These are phyloP conservation scores for Blastomyces emzantsi DNA, from an alignment of 2,329 filamentous ascomycete genomes.

Conservation along the genomic window DNA sequence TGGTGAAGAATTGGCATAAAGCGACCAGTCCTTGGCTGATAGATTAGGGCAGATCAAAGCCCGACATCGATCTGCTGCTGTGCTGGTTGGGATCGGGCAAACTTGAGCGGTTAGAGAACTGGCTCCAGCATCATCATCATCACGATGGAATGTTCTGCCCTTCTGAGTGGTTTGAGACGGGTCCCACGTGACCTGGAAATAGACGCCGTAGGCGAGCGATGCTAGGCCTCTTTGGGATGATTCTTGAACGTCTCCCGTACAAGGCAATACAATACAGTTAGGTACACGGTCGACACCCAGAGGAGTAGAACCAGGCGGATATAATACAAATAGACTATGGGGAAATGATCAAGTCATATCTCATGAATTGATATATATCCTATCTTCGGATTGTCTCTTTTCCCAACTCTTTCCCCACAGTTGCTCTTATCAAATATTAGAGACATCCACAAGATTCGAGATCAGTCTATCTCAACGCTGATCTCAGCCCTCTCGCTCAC, in stretches of 20 bases:
- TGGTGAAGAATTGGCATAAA: slow-evolving; percentile 1
- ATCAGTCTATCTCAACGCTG: neutral
- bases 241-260: neutral
- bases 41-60: slow-evolving; percentile 2
- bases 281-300: neutral
- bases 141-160: slow-evolving; percentile 6
- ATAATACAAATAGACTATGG: neutral
- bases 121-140: slow-evolving; percentile 1
- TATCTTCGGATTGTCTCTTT: neutral
- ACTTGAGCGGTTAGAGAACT: neutral
- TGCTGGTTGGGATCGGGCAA: slow-evolving; percentile 2
- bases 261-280: neutral
- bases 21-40: neutral
- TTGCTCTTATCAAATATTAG: neutral
- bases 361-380: neutral
- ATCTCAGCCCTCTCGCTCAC: neutral
- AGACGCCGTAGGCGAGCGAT: neutral
- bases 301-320: neutral
- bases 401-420: neutral
- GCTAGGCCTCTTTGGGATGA: neutral
- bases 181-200: neutral
- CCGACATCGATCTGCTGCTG: slow-evolving; percentile 2
- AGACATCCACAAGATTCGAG: neutral
- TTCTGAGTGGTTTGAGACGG: neutral
- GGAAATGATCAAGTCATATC: neutral